Conservation (phyloP, 2,329 filamentous ascomycete species). For the Venturiaceae sp. region DNA sequence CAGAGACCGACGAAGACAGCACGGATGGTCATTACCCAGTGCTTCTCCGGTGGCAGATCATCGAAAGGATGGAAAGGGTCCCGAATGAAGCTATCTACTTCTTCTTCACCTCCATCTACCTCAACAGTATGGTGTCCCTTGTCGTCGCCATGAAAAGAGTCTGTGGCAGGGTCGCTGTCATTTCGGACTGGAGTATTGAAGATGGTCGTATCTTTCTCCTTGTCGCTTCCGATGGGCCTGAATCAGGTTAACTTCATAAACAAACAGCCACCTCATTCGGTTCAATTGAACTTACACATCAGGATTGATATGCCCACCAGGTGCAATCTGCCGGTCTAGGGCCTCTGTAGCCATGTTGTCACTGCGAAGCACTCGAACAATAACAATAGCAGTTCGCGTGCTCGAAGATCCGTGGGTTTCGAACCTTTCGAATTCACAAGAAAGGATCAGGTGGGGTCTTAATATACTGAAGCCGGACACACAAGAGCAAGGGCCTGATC, state of each 20-base stretch:
- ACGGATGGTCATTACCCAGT: slow-evolving; percentile 44
- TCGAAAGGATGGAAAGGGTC: slow-evolving; percentile 34
- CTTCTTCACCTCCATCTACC: slow-evolving; percentile 16
- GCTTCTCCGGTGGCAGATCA: slow-evolving; percentile 33
- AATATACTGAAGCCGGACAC: neutral
- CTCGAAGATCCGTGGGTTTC: neutral
- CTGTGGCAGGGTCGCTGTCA: slow-evolving; percentile 3
- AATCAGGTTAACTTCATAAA: neutral
- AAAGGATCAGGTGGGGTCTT: neutral
- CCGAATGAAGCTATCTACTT: slow-evolving; percentile 17
- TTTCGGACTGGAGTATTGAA: neutral
- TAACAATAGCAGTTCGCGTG: neutral
- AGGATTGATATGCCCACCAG: slow-evolving; percentile 21
- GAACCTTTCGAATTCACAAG: no score
- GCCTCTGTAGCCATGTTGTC: slow-evolving; percentile 19
- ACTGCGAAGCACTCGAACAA: neutral
- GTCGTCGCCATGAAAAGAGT: slow-evolving; percentile 15
- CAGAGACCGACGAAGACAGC: slow-evolving; percentile 46
- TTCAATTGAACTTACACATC: slow-evolving; percentile 14
- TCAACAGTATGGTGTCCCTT: slow-evolving; percentile 15
- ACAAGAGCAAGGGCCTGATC: neutral
- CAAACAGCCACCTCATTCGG: neutral
- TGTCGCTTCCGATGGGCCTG: neutral
- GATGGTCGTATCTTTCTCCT: neutral
- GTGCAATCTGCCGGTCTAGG: slow-evolving; percentile 21